These are phyloP conservation scores for Acrocalymma vagum DNA, from an alignment of 2,329 filamentous ascomycete genomes.

Conservation along the genomic window DNA sequence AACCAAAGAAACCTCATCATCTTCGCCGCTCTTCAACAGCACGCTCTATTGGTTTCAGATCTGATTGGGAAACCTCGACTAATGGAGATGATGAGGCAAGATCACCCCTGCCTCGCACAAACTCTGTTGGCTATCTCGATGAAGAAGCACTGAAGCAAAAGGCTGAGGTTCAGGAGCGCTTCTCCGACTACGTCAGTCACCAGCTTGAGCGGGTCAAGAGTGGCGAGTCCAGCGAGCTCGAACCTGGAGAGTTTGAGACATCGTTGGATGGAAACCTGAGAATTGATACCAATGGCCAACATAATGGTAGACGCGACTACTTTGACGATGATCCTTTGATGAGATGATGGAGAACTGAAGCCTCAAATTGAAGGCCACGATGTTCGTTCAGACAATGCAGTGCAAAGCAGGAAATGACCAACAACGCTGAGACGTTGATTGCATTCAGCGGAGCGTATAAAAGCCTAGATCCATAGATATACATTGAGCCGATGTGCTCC, in stretches of 20 bases:
- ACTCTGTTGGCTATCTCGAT: constrained; percentile 61
- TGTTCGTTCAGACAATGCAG: constrained; percentile 1
- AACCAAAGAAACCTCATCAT: constrained; percentile 56
- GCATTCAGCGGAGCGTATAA: too few relatives aligned
- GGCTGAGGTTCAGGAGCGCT: constrained; percentile 63
- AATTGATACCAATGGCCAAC: constrained; percentile 28
- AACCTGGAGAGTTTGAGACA: constrained; percentile 70
- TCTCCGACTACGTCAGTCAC: constrained; percentile 82
- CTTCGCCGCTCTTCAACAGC: constrained; percentile 82
- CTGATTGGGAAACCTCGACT: constrained; percentile 69
- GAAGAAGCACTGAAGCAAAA: constrained; percentile 57
- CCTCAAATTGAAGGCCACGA: too few relatives aligned
- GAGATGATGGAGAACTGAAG: too few relatives aligned
- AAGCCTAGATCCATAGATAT: too few relatives aligned
- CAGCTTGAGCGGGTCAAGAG: constrained; percentile 78
- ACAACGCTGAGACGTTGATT: constrained; percentile 1
- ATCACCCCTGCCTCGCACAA: constrained; percentile 47
- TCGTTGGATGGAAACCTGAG: constrained; percentile 55
- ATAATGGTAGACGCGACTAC: constrained; percentile 33
- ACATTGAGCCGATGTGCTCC: too few relatives aligned
- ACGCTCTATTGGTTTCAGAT: constrained; percentile 83
- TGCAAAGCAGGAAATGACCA: not conserved
- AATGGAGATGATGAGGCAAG: constrained; percentile 40
- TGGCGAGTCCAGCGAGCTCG: constrained; percentile 60
- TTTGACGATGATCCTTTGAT: constrained; percentile 39